phyloP scores from a whole-genome alignment of 202 grass and related monocot genomes.

The Panicum virgatum region DNA sequence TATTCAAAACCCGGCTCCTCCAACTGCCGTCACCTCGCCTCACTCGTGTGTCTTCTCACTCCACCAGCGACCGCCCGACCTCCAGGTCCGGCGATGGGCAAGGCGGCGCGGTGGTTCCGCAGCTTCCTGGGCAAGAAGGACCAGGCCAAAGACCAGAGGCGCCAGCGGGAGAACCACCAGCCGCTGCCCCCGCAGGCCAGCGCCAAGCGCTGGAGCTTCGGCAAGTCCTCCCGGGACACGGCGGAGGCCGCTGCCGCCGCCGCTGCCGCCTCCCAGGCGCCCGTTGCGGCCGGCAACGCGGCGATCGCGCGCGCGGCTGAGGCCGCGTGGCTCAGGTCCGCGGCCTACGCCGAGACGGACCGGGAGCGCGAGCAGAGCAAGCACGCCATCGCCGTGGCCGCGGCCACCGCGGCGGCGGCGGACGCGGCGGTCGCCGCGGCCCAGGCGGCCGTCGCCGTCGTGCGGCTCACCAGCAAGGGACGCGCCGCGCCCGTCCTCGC shows the following conservation, averaged over 20 bases:
- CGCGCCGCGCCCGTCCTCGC: background rate
- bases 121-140: conserved; percentile 63
- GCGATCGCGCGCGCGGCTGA: conserved; percentile 49
- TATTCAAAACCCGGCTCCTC: conserved; percentile 38
- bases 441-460: conserved; percentile 84
- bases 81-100: conserved; percentile 64
- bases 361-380: conserved; percentile 82
- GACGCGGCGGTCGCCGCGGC: conserved; percentile 78
- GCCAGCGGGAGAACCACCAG: background rate
- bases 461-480: conserved; percentile 77
- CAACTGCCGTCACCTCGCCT: background rate
- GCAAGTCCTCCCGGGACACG: conserved; percentile 61
- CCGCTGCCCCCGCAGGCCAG: background rate
- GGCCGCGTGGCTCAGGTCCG: conserved; percentile 62
- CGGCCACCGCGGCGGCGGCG: conserved; percentile 69
- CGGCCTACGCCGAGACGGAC: conserved; percentile 60
- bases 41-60: background rate
- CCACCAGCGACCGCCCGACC: background rate
- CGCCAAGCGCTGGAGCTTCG: conserved; percentile 89
- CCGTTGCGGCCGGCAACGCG: background rate
- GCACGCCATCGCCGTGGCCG: conserved; percentile 94
- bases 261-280: background rate
- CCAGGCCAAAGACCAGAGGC: conserved; percentile 10
- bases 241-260: conserved; percentile 33
- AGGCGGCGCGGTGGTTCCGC: conserved; percentile 71